Conservation (phyloP, 352 stramenopile genomes). For the Globisporangium heterothallicum region DNA sequence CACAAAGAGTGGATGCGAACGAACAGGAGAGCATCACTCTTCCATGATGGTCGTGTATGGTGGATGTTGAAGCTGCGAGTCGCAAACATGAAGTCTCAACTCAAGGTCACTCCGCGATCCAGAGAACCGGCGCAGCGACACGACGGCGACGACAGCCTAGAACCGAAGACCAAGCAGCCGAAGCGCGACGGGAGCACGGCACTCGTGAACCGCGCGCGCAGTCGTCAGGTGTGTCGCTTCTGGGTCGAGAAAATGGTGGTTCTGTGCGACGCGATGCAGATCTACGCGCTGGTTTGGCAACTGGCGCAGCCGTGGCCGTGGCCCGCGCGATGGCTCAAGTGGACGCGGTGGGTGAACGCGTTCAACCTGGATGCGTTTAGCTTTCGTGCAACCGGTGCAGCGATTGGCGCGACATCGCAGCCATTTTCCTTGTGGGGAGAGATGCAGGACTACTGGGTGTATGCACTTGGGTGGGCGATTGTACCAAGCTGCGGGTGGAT, state of each 20-base stretch:
- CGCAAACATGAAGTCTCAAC: too few species aligned
- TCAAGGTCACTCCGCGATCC: too few species aligned
- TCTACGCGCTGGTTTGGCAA: slow-evolving; percentile 73
- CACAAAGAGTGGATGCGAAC: too few species aligned
- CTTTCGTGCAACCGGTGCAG: slow-evolving; percentile 40
- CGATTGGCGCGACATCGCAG: slow-evolving; percentile 53
- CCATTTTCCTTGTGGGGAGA: slow-evolving; percentile 57
- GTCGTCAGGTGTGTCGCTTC: slow-evolving; percentile 35
- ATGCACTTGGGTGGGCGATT: slow-evolving; percentile 35
- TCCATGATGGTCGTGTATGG: too few species aligned
- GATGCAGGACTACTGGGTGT: slow-evolving; percentile 55
- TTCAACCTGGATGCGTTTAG: slow-evolving; percentile 52
- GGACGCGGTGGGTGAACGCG: slow-evolving; percentile 46
- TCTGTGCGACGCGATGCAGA: slow-evolving; percentile 39
- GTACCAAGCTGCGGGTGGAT: slow-evolving; percentile 19
- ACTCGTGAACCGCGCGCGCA: background rate
- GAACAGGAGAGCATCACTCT: background rate
- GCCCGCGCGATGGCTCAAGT: slow-evolving; percentile 45
- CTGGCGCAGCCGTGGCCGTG: slow-evolving; percentile 75
- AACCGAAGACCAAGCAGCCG: background rate
- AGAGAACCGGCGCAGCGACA: too few species aligned
- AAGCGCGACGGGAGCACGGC: too few species aligned
- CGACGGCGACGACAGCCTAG: background rate
- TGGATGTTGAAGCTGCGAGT: too few species aligned
- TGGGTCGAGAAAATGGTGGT: slow-evolving; percentile 57